Base-by-base conservation (phyloP, 2,329 filamentous ascomycete genomes). In the Colletotrichum incanum region DNA sequence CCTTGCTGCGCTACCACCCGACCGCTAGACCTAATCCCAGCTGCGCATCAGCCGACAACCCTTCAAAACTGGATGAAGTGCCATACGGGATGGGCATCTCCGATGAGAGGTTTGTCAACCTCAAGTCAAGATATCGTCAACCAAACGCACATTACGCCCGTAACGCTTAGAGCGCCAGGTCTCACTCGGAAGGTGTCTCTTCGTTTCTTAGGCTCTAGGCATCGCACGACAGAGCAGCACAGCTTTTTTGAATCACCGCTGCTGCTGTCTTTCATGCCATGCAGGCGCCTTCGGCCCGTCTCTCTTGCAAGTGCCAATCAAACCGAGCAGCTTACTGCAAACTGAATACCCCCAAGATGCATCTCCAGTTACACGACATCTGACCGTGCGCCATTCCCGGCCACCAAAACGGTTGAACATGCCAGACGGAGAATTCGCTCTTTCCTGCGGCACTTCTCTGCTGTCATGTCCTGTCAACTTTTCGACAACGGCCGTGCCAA, bases 311-410 rank as follows among this genome's bases (percentile, higher is more conserved):
- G n/a, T 16, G 45, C 60, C 34, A 63, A 54, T 52, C 47, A 28
- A 28, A 37, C 28, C 43, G n/a, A 61, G n/a, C 47, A 23, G 9
- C 2, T 14, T 23, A 18, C 2, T 2, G 11, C 31, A 8, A 20
- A 26, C 31, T 55, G 31, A 55, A 37, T 37, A 12, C 16, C 52
- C 18, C 12, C 12, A 50, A 14, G 11, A 55, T 7, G 31, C 12
- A 37, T 55, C 31, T 55, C 20, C 31, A 23, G 65, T 72, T 59
- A 63, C 69, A 68, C 69, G 18, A 18, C 65, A 62, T 49, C 7
- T 28, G 43, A 28, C 37, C 34, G 43, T 41, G 50, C 58, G 37
- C 52, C 43, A 20, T 50, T 31, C 20, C 41, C 43, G 43, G 43
- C 50, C n/a, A 45, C 50, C 50, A 68, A 20, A 37, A 41, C 28